These are phyloP conservation scores for Colletotrichum sp. DNA, from an alignment of 2,329 filamentous ascomycete species.

Conservation along the genomic window DNA sequence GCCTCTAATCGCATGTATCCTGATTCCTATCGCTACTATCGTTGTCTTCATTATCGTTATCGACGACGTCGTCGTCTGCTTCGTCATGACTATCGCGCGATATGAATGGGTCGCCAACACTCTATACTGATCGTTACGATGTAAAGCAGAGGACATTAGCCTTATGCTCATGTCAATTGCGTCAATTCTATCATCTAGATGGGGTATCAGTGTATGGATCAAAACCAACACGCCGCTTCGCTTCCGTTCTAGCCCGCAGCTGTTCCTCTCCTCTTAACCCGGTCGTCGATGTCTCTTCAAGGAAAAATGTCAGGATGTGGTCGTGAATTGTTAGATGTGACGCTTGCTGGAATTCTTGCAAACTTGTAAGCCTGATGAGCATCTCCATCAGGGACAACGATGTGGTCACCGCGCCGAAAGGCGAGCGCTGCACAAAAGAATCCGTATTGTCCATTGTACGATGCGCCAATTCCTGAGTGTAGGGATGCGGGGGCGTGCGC, in stretches of 20 bases:
- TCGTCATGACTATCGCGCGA: neutral
- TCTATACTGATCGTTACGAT: neutral
- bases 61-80: neutral
- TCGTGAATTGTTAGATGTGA: constrained; percentile 91
- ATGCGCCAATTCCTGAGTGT: constrained; percentile 7
- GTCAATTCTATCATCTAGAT: constrained; percentile 6
- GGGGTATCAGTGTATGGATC: constrained; percentile 58
- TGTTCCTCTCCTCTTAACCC: constrained; percentile 52
- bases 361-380: constrained; percentile 81
- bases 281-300: constrained; percentile 65
- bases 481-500: neutral
- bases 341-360: constrained; percentile 91
- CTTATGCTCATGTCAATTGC: neutral
- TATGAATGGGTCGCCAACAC: neutral
- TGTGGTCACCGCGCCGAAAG: constrained; percentile 57
- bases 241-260: constrained; percentile 48
- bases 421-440: constrained; percentile 46
- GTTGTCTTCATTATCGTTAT: neutral
- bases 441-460: constrained; percentile 22
- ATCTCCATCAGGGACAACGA: constrained; percentile 84
- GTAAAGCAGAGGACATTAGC: neutral
- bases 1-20: neutral
- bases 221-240: constrained; percentile 57
- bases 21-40: neutral
- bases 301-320: constrained; percentile 87